Percentiles rank a stretch among this genome's conserved stretches.
These are phyloP conservation scores for Podaxis carcinomalis DNA, from an alignment of 768 basidiomycete genomes.

Conservation along the genomic window DNA sequence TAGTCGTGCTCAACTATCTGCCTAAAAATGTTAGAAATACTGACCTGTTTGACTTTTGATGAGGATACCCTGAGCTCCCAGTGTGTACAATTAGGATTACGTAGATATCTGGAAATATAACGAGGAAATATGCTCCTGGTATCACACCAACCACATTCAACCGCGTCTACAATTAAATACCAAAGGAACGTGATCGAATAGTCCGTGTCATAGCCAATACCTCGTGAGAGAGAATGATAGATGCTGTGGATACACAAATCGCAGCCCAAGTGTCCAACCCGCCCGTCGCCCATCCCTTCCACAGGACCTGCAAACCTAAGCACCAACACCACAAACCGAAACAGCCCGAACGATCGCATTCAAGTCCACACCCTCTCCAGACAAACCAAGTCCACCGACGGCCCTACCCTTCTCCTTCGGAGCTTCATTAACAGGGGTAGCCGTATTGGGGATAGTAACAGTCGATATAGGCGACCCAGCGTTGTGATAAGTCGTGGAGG, in stretches of 20 bases:
- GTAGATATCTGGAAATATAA: background rate
- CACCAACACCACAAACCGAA: background rate
- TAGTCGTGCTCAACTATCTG: background rate
- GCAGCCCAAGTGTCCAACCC: background rate
- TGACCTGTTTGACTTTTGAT: too few relatives aligned
- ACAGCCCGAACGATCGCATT: slow-evolving; percentile 2
- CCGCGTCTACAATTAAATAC: background rate
- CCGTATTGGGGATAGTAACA: background rate
- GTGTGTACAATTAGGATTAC: too few relatives aligned
- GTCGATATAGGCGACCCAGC: slow-evolving; percentile 1
- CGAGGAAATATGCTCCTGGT: background rate
- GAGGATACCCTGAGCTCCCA: too few relatives aligned
- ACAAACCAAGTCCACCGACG: background rate
- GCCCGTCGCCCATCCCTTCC: background rate
- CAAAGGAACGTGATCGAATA: background rate
- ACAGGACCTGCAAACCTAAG: background rate
- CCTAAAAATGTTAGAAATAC: background rate
- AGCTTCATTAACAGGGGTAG: slow-evolving; percentile 5
- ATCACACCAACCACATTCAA: too few relatives aligned
- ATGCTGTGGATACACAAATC: background rate
- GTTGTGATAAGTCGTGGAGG: background rate
- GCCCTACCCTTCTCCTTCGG: background rate
- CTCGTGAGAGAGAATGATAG: background rate
- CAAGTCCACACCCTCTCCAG: slow-evolving; percentile 1
- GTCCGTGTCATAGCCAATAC: background rate